These are phyloP conservation scores for Senecio squalidus DNA, from an alignment of 140 eudicot species.

Conservation along the genomic window DNA sequence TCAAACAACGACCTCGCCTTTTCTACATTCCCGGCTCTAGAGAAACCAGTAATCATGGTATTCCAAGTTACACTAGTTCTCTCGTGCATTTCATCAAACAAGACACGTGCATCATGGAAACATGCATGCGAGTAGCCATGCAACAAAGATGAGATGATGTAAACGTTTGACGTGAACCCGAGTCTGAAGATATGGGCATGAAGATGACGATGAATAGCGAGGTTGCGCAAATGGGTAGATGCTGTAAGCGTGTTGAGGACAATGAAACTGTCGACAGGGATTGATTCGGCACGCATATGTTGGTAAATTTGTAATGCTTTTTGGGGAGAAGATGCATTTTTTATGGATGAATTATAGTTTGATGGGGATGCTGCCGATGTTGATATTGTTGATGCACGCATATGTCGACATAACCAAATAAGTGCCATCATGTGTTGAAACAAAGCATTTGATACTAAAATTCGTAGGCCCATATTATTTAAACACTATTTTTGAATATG, in stretches of 20 bases:
- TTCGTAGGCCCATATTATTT: no score
- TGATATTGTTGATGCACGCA: not conserved
- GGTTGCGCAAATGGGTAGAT: conserved; percentile 28
- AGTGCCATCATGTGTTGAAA: not conserved
- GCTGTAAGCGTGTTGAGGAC: conserved; percentile 49
- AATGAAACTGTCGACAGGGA: conserved; percentile 36
- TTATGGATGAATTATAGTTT: conserved; percentile 39
- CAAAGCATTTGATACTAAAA: no score
- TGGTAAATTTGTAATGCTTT: conserved; percentile 41
- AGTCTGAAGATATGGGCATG: no score
- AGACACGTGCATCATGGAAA: conserved; percentile 31
- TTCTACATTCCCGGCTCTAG: no score
- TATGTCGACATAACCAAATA: conserved; percentile 6
- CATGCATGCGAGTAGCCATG: conserved; percentile 20
- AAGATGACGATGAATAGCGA: conserved; percentile 10
- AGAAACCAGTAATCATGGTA: no score
- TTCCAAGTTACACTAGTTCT: conserved; percentile 37
- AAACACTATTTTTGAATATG: no score
- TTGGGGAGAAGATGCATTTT: conserved; percentile 38
- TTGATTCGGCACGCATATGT: conserved; percentile 36
- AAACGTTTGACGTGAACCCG: conserved; percentile 3
- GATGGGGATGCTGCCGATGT: conserved; percentile 13
- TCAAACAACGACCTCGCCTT: conserved; percentile 42
- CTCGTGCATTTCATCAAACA: conserved; percentile 65
- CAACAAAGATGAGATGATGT: conserved; percentile 48